A percentile compares a stretch with the other conserved stretches of the same genome.
Conservation (phyloP, 345 rosid species). For the Fremontodendron californicum region DNA sequence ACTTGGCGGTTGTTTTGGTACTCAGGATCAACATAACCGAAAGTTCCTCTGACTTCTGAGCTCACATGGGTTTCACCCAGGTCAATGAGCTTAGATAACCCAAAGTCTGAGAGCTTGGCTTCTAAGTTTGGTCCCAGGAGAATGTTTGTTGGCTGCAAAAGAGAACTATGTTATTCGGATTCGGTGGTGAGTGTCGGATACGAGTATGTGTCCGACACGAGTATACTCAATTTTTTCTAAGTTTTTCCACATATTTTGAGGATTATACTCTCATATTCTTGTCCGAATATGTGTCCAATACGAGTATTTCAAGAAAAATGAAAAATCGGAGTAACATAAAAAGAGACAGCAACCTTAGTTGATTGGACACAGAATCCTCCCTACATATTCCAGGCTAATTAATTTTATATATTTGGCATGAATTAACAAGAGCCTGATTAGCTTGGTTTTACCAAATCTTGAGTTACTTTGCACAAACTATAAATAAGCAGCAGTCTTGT, state of each 20-base stretch:
- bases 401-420: background rate
- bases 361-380: background rate
- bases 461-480: background rate
- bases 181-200: no score
- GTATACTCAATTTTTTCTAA: no score
- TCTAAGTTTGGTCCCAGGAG: conserved; percentile 47
- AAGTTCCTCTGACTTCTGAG: conserved; percentile 55
- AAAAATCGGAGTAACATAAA: no score
- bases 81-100: conserved; percentile 43
- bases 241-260: no score
- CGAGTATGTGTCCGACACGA: no score
- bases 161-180: no score
- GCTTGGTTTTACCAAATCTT: background rate
- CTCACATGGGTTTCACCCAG: conserved; percentile 33
- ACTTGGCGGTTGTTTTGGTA: conserved; percentile 6
- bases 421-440: background rate
- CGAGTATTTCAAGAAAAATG: no score
- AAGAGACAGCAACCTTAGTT: background rate
- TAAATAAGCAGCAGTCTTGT: no score
- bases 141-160: conserved; percentile 48
- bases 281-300: no score
- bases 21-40: conserved; percentile 48
- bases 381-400: background rate
- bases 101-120: conserved; percentile 53
- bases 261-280: no score